These are phyloP conservation scores for Fusarium continuum DNA, from an alignment of 2,329 filamentous ascomycete genomes.

Conservation along the genomic window DNA sequence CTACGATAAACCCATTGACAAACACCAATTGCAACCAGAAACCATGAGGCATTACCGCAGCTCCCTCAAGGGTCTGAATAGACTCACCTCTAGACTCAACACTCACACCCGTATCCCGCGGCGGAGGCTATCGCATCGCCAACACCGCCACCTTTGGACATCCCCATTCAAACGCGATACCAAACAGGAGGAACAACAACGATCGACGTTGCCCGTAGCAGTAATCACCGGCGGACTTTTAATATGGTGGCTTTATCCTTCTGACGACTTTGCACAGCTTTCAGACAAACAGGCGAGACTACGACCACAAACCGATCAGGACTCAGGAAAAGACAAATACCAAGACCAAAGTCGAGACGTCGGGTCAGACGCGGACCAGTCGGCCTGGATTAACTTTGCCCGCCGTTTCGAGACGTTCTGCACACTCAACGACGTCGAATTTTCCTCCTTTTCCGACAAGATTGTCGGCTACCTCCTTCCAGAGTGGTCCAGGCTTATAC, in stretches of 20 bases:
- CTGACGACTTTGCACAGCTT: slow-evolving; percentile 54
- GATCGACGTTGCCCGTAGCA: slow-evolving; percentile 45
- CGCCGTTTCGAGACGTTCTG: slow-evolving; percentile 63
- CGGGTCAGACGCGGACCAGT: slow-evolving; percentile 42
- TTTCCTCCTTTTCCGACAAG: slow-evolving; percentile 62
- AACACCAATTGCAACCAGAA: slow-evolving; percentile 13
- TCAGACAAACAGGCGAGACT: slow-evolving; percentile 34
- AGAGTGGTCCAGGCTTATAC: slow-evolving; percentile 81
- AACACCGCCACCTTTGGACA: slow-evolving; percentile 31
- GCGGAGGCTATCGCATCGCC: slow-evolving; percentile 29
- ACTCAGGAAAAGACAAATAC: slow-evolving; percentile 10
- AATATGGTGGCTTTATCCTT: slow-evolving; percentile 56
- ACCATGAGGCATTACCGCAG: slow-evolving; percentile 39
- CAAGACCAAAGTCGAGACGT: slow-evolving; percentile 29
- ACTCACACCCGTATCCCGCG: slow-evolving; percentile 24
- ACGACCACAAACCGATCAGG: slow-evolving; percentile 3
- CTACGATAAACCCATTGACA: slow-evolving; percentile 8
- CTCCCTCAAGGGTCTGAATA: slow-evolving; percentile 35
- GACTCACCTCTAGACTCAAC: slow-evolving; percentile 29
- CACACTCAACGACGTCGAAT: slow-evolving; percentile 63
- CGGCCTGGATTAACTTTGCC: slow-evolving; percentile 60
- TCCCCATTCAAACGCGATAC: slow-evolving; percentile 24
- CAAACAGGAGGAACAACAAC: slow-evolving; percentile 37
- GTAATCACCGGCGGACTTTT: slow-evolving; percentile 51
- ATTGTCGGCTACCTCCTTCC: slow-evolving; percentile 79